phyloP scores from a whole-genome alignment of 169 alveolate genomes.

The Perkinsus chesapeaki region DNA sequence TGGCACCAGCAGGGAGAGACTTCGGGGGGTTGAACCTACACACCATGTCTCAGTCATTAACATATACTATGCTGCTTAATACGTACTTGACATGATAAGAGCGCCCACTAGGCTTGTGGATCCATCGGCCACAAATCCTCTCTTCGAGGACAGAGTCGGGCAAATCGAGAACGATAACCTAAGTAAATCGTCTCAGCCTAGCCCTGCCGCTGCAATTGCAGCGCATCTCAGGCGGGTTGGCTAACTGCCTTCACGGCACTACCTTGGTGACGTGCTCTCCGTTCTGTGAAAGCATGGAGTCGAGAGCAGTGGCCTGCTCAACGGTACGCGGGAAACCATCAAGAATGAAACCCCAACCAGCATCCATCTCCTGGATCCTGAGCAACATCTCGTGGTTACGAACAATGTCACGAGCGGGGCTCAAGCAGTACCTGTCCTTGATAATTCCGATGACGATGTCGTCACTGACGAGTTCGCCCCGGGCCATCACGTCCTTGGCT shows the following conservation, averaged over 20 bases:
- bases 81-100: not conserved
- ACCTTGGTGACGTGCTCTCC: slow-evolving; percentile 40
- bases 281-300: slow-evolving; percentile 14
- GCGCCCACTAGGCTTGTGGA: slow-evolving; percentile 46
- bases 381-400: too few relatives aligned
- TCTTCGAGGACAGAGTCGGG: slow-evolving; percentile 65
- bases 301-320: slow-evolving; percentile 70
- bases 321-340: slow-evolving; percentile 90
- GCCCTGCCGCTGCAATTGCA: too few relatives aligned
- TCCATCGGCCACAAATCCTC: slow-evolving; percentile 75
- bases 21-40: not conserved
- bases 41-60: too few relatives aligned
- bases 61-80: too few relatives aligned
- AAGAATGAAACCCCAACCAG: slow-evolving; percentile 70
- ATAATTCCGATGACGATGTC: slow-evolving; percentile 72
- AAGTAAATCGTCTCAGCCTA: too few relatives aligned
- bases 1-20: not conserved
- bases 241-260: too few relatives aligned
- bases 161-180: slow-evolving; percentile 52
- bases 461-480: slow-evolving; percentile 83
- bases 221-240: too few relatives aligned
- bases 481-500: slow-evolving; percentile 77
- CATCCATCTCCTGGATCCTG: slow-evolving; percentile 22
- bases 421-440: slow-evolving; percentile 48
- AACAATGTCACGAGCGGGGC: too few relatives aligned